These are phyloP conservation scores for Umbilicaria muhlenbergii DNA, from an alignment of 495 filamentous ascomycete genomes.

Conservation along the genomic window DNA sequence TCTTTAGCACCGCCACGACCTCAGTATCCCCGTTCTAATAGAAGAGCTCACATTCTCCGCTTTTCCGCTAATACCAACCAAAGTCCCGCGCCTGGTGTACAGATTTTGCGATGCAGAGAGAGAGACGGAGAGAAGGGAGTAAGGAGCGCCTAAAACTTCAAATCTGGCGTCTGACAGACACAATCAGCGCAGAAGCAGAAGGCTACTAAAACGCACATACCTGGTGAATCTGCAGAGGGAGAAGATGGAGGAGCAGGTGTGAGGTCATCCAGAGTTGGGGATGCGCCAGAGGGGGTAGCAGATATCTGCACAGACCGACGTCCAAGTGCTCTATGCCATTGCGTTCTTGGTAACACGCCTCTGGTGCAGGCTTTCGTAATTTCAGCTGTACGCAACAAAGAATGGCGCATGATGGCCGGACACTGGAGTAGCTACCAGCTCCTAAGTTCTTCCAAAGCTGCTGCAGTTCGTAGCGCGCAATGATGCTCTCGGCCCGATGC, in stretches of 20 bases:
- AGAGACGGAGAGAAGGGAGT: conserved; percentile 81
- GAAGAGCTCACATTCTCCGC: conserved; percentile 58
- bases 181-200: conserved; percentile 4
- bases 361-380: not conserved
- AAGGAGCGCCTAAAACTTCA: conserved; percentile 76
- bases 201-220: conserved; percentile 11
- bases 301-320: not conserved
- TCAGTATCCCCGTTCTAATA: not conserved
- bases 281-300: not conserved
- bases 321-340: not conserved
- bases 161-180: conserved; percentile 65
- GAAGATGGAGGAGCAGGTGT: conserved; percentile 4
- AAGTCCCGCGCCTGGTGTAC: conserved; percentile 77
- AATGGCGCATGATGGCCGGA: conserved; percentile 23
- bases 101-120: conserved; percentile 86
- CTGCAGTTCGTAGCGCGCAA: no score
- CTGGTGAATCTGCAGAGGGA: conserved; percentile 25
- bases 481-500: no score
- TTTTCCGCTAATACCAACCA: conserved; percentile 81
- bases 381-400: conserved; percentile 25
- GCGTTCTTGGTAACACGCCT: no score
- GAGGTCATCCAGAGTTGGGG: not conserved
- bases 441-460: no score
- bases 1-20: not conserved
- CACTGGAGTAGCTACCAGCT: conserved; percentile 2